Evolutionary conservation across 768 basidiomycete genomes (phyloP), one percentile per base, ranked within the genome.

Genomic region (Sporobolomyces phaffii): DNA sequence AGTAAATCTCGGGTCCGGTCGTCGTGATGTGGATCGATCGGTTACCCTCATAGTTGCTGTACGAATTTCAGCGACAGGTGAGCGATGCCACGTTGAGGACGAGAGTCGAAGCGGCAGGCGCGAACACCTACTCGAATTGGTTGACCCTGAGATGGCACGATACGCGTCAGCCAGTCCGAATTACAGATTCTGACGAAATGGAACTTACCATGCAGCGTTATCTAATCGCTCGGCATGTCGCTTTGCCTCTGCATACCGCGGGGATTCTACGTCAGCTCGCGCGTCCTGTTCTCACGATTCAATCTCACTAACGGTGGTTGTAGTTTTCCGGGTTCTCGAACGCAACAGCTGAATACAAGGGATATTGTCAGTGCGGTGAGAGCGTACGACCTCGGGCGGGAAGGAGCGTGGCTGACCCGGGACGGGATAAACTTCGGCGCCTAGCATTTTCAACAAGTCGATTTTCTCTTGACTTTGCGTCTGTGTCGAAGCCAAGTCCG

Each of bases 1-100:
- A 84, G 91, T 91, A 96, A 58, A 99, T 93, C 79, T 99, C 96
- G 0, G 96, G 96, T 1, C 94, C 96, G 5, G 94, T 99, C 6
- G 91, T 85, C 43, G 81, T 76, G 77, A 93, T 96, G 77, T 99
- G 96, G 24, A 86, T 87, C 26, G 86, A 73, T 20, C 93, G 85
- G 76, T 99, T 99, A 24, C 71, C 71, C 44, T 65, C 71, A 28
- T 50, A 65, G 67, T 72, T 57, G 94, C 91, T 29, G 82, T 14
- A 15, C 14, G 33, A 0, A 31, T 15, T n/a, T 18, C 22, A n/a
- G 33, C 11, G 33, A 5, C 9, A 49, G 29, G 26, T n/a, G 24
- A 26, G 18, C 2, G 29, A 40, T 40, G 36, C 15, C n/a, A n/a
- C n/a, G n/a, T n/a, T 20, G 45, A 18, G 14, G 36, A 29, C 5